Conservation (phyloP, 257 asterid species). For the Penstemon davidsonii region DNA sequence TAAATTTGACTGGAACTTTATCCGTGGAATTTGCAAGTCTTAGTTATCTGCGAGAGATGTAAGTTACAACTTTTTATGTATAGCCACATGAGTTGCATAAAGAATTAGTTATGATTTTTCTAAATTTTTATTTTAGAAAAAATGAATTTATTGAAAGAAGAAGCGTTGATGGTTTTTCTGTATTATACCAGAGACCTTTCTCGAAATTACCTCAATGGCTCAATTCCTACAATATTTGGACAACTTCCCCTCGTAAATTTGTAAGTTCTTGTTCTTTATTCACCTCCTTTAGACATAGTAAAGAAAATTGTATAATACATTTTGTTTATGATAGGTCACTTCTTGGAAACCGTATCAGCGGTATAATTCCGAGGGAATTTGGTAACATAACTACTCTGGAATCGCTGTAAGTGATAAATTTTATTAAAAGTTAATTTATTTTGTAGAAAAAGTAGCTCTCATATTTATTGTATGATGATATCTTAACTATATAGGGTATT, state of each 20-base stretch:
- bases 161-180: slow-evolving; percentile 25
- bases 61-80: slow-evolving; percentile 30
- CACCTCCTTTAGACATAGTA: not conserved
- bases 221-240: slow-evolving; percentile 59
- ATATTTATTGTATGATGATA: slow-evolving; percentile 33
- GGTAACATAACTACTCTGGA: slow-evolving; percentile 66
- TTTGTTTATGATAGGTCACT: slow-evolving; percentile 50
- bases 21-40: slow-evolving; percentile 71
- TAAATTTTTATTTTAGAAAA: too few species aligned
- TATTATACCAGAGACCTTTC: slow-evolving; percentile 60
- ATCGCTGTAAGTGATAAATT: slow-evolving; percentile 58
- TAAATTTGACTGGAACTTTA: slow-evolving; percentile 64
- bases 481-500: slow-evolving; percentile 43
- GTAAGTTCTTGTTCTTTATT: slow-evolving; percentile 44
- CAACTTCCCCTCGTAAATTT: slow-evolving; percentile 46
- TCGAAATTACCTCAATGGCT: slow-evolving; percentile 73
- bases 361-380: slow-evolving; percentile 70
- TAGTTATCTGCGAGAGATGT: slow-evolving; percentile 53
- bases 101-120: too few species aligned
- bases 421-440: slow-evolving; percentile 7
- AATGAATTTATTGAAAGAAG: not conserved
- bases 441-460: slow-evolving; percentile 8
- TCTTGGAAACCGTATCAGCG: slow-evolving; percentile 74
- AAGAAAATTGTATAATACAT: not conserved
- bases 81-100: too few species aligned